Evolutionary conservation across 176 grass and related monocot species (phyloP).

Genomic region (Lolium perenne): DNA sequence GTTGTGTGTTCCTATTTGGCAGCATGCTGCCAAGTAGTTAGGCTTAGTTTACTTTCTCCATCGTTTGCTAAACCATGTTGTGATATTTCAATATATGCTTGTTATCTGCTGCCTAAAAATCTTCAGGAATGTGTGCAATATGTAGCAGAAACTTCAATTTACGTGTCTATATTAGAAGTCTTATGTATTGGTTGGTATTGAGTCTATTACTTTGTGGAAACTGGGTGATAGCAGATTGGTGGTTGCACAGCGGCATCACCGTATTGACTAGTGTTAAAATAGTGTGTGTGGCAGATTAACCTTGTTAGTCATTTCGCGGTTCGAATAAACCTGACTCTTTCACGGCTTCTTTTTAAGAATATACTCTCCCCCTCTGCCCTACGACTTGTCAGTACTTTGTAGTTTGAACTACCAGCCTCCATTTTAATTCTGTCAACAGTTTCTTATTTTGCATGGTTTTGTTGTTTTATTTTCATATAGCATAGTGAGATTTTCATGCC

Average conservation of each 20-base stretch:
- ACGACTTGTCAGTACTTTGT: not conserved
- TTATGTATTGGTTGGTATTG: not conserved
- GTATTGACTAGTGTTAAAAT: not conserved
- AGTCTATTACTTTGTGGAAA: not conserved
- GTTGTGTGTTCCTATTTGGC: not conserved
- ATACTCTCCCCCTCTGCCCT: not conserved
- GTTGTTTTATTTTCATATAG: not conserved
- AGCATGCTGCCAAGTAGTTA: not conserved
- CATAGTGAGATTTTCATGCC: not conserved
- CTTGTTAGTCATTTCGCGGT: not conserved
- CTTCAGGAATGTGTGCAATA: not conserved
- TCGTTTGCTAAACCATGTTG: not conserved
- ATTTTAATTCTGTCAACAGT: not conserved
- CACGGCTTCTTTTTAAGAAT: not conserved
- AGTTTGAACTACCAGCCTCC: not conserved
- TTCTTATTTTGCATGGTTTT: not conserved
- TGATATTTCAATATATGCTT: not conserved
- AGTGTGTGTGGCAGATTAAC: not conserved
- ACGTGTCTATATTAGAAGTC: not conserved
- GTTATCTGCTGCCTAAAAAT: conserved; percentile 14
- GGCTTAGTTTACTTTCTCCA: not conserved
- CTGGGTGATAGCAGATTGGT: not conserved
- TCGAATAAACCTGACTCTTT: not conserved
- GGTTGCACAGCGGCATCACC: not conserved
- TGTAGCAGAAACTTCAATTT: not conserved